Evolutionary conservation across 305 asterid species (phyloP), one percentile per base, ranked within the genome.

Genomic region (Withania somnifera): DNA sequence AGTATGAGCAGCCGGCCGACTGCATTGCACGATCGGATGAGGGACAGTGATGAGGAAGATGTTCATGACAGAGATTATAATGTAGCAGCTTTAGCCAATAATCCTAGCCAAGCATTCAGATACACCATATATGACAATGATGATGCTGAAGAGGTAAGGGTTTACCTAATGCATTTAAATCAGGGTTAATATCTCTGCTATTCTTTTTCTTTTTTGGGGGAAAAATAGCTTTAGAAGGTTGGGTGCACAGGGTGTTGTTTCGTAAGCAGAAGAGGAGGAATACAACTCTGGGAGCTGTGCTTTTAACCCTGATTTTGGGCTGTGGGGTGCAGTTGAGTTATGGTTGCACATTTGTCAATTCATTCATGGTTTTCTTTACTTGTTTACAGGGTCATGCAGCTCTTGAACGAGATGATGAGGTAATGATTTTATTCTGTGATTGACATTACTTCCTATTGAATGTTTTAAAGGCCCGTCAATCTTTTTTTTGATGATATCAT

Each of bases 41-140:
- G 98, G 88, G 99, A 97, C 80, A 97, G 98, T 86, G 99, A 97
- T 32, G 99, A 93, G 84, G 99, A 95, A 68, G 99, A 95, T 89
- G 87, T 83, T 73, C 97, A 92, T 83, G 98, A 92, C 87, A 91
- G 95, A 86, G 98, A 95, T 86, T 97, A 92, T 89, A 98, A 97
- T 84, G 98, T 95, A 53, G 95, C 98, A 80, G 96, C 97, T 77
- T 88, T 97, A 86, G 98, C 98, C 28, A 93, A 97, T 92, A 91
- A 93, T 87, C 89, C 94, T 61, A 94, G 96, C 86, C 99, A 97
- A 86, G 94, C 95, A 84, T 92, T 93, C 90, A 89, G 96, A 92
- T 97, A 93, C 89, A 90, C 89, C 84, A 90, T 93, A 26, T 97
- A 94, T 84, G 99, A 95, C 56, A 97, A 95, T 82, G 95, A 92